phyloP scores from a whole-genome alignment of 805 yeast species.

The Metschnikowia amazonensis region DNA sequence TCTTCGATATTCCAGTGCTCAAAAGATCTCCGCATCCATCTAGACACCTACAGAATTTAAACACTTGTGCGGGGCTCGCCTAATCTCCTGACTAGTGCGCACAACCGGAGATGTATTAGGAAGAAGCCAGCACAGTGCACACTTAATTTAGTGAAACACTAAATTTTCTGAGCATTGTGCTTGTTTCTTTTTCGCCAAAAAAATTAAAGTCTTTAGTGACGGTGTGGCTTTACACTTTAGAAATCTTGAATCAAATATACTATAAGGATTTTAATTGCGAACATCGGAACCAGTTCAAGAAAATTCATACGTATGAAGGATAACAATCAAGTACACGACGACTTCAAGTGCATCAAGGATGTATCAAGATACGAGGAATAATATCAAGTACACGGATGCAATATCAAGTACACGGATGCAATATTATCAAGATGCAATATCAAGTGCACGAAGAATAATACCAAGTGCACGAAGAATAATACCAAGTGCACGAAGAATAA shows the following conservation, averaged over 20 bases:
- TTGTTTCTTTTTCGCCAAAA: too few relatives aligned
- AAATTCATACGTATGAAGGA: neutral
- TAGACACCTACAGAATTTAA: neutral
- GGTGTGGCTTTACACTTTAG: neutral
- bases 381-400: too few relatives aligned
- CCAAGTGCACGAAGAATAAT: neutral
- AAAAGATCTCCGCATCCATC: neutral
- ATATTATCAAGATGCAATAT: neutral
- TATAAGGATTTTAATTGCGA: neutral
- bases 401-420: too few relatives aligned
- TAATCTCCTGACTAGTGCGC: neutral
- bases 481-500: neutral
- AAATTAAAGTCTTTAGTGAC: neutral
- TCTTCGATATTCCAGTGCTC: neutral
- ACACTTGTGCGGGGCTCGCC: neutral
- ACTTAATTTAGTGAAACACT: neutral
- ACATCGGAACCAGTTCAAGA: neutral
- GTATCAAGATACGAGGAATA: too few relatives aligned
- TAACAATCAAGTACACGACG: neutral
- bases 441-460: neutral
- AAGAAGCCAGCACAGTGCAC: neutral
- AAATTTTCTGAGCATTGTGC: too few relatives aligned
- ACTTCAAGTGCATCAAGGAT: too few relatives aligned
- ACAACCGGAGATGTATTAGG: neutral
- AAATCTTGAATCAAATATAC: neutral